Evolutionary conservation across 2,329 filamentous ascomycete genomes (phyloP).

Genomic region (Paecilomyces formosus): DNA sequence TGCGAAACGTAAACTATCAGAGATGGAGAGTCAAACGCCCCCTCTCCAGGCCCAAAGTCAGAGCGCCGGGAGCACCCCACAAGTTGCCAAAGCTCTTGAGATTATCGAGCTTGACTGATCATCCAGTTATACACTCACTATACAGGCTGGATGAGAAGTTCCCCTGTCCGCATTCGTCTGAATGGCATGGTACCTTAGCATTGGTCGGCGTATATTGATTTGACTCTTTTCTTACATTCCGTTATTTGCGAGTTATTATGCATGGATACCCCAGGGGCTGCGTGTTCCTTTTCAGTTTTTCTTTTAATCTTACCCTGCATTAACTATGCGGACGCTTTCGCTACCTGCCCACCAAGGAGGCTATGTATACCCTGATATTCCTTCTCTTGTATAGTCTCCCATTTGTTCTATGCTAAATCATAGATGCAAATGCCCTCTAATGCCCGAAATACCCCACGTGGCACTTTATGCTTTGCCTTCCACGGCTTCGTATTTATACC

Average conservation of each 20-base stretch:
- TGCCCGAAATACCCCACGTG: too few species aligned
- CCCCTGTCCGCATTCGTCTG: background rate
- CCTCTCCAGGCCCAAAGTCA: slow-evolving; percentile 7
- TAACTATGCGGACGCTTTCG: background rate
- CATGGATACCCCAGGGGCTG: background rate
- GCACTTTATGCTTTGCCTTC: too few species aligned
- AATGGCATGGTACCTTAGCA: background rate
- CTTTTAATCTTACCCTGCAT: background rate
- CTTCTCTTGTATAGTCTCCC: background rate
- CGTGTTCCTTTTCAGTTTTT: background rate
- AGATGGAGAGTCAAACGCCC: slow-evolving; percentile 7
- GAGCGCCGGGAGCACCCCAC: background rate
- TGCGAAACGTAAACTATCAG: slow-evolving; percentile 11
- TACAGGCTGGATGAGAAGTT: background rate
- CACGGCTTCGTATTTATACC: too few species aligned
- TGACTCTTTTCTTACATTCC: background rate
- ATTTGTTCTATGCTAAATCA: too few species aligned
- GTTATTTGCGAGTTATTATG: background rate
- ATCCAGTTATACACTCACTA: background rate
- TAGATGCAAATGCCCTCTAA: too few species aligned
- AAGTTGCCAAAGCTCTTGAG: slow-evolving; percentile 3
- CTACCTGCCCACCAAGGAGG: too few species aligned
- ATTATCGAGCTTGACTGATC: slow-evolving; percentile 17
- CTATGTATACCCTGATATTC: background rate
- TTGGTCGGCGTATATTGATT: background rate